Conservation (phyloP, 1,139 yeast genomes). For the Blastobotrys illinoisensis region DNA sequence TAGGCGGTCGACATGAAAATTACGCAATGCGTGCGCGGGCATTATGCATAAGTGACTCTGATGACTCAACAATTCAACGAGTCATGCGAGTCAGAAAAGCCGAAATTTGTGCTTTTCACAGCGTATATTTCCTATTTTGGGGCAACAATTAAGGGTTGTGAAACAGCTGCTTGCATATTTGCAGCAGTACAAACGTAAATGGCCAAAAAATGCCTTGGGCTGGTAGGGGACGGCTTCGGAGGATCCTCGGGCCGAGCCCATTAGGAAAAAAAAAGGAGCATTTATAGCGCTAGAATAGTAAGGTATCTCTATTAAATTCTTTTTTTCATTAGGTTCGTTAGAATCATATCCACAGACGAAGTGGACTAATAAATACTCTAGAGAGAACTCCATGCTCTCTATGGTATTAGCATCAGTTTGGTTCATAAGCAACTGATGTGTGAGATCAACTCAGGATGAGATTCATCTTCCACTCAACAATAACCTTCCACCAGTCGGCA, state of each 20-base stretch:
- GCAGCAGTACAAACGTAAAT: too few species aligned
- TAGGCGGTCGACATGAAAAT: neutral
- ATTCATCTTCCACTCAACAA: conserved; percentile 80
- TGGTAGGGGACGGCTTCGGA: neutral
- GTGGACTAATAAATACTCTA: neutral
- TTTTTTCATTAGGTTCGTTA: neutral
- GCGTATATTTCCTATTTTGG: neutral
- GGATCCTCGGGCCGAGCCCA: neutral
- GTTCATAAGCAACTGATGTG: neutral
- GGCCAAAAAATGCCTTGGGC: neutral
- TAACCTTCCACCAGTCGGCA: conserved; percentile 74
- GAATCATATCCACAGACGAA: neutral
- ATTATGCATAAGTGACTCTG: neutral
- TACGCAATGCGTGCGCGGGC: neutral
- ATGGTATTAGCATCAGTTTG: neutral
- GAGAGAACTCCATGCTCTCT: neutral
- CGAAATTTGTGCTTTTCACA: neutral
- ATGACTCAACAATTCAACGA: neutral
- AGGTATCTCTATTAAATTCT: neutral
- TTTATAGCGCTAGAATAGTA: neutral
- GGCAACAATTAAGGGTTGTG: neutral
- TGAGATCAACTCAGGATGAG: conserved; percentile 48
- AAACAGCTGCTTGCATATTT: neutral
- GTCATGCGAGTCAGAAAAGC: neutral
- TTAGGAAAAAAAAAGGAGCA: too few species aligned